Evolutionary conservation across 176 grass and related monocot species (phyloP).

Genomic region (Miscanthus lutarioriparius): DNA sequence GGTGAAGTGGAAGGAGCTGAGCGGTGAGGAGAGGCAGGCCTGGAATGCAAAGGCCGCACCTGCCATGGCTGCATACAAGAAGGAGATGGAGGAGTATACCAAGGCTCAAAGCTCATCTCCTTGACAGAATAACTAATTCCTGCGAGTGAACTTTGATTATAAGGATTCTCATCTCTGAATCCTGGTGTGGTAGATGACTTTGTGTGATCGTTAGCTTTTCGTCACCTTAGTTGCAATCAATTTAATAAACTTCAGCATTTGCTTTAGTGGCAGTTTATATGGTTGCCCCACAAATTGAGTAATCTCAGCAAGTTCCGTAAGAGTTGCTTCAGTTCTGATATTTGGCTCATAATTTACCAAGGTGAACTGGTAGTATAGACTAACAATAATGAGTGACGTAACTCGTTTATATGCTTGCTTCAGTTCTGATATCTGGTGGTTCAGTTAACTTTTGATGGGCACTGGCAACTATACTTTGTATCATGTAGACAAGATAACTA

Average conservation of each 20-base stretch:
- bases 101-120: constrained; percentile 44
- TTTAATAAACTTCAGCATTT: background rate
- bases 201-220: background rate
- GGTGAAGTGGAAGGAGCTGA: constrained; percentile 93
- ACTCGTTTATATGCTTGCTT: background rate
- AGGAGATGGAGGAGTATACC: constrained; percentile 71
- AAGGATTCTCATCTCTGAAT: constrained; percentile 57
- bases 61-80: constrained; percentile 60
- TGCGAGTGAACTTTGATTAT: background rate
- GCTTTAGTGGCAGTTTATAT: background rate
- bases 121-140: background rate
- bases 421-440: no score
- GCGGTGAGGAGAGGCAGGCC: constrained; percentile 48
- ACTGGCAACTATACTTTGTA: no score
- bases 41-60: constrained; percentile 64
- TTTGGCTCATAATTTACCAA: background rate
- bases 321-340: background rate
- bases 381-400: background rate
- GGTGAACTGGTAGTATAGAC: background rate
- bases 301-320: background rate
- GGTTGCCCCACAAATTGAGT: background rate
- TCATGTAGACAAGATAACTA: no score
- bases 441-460: no score
- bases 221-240: background rate
- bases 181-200: constrained; percentile 12